Base-by-base conservation (phyloP, 768 basidiomycete species). In the Boletus rex-veris region DNA sequence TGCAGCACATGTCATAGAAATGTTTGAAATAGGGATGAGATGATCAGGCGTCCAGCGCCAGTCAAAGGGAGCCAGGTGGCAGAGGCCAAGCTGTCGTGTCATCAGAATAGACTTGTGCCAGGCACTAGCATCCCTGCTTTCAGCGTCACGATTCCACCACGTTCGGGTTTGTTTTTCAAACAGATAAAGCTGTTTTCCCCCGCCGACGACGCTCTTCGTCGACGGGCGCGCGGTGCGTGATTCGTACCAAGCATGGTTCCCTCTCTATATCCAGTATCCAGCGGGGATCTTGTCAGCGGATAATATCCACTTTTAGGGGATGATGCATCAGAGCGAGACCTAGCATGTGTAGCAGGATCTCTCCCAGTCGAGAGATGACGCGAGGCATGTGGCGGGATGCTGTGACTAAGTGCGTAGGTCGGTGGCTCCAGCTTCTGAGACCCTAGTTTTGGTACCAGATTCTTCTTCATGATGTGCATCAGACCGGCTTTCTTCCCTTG, bases 401-500 rank as follows among this genome's bases (percentile, higher is more conserved):
- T 12, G 10, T 28, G 55, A 16, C 28, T 58, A 47, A 55, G 33
- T 7, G 53, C 47, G 52, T 64, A 47, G 19, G 52, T 51, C 2
- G 80, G 77, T 1, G 80, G 77, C 56, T 81, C 77, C 55, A 85
- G 55, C 64, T 80, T 85, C 62, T 82, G 82, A 1, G 89, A 81
- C 1, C 77, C 68, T 18, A 91, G 64, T 63, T 86, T 92, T n/a
- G 82, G 69, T 0, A 78, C 74, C 31, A 90, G 73, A 50, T 77
- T 81, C 72, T 92, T 92, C 69, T 77, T 83, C 65, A 92, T 73
- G 40, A 89, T 75, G 19, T 89, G 84, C 71, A 91, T 79, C 37
- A 92, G 67, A 28, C 77, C 79, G 48, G 86, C 72, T 69, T 82
- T 87, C 70, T 79, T 82, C 38, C 83, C 88, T 66, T 86, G 84